phyloP scores from a whole-genome alignment of 1,139 yeast species.

The Taphrina pruni region DNA sequence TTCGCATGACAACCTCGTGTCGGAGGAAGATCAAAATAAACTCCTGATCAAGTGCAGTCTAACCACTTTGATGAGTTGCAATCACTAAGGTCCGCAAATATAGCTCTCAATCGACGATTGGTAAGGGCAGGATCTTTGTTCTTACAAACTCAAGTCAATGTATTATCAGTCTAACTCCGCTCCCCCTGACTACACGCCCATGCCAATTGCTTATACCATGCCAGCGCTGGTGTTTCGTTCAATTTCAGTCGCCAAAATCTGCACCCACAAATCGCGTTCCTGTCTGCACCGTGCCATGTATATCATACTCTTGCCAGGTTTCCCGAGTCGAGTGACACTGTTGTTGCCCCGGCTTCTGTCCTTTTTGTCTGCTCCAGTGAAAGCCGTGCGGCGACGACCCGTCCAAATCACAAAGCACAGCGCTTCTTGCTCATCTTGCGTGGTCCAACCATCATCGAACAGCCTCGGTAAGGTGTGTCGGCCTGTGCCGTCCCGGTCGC shows the following conservation, averaged over 20 bases:
- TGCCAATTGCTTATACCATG: not conserved
- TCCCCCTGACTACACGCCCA: not conserved
- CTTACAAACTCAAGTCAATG: too few species aligned
- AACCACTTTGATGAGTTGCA: too few species aligned
- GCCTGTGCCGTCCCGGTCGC: conserved; percentile 55
- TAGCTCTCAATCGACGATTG: too few species aligned
- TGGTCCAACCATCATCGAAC: conserved; percentile 82
- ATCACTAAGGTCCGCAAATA: too few species aligned
- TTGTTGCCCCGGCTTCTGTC: conserved; percentile 22
- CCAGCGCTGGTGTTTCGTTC: conserved; percentile 57
- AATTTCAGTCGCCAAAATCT: conserved; percentile 65
- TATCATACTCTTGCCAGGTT: conserved; percentile 69
- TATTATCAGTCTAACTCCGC: too few species aligned
- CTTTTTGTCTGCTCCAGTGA: conserved; percentile 35
- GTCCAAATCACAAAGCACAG: conserved; percentile 86
- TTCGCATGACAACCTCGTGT: too few species aligned
- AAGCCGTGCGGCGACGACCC: conserved; percentile 60
- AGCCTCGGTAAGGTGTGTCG: conserved; percentile 64
- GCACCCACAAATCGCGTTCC: conserved; percentile 85
- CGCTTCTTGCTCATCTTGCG: conserved; percentile 72
- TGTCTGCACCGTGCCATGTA: conserved; percentile 82
- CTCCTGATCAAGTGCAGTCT: too few species aligned
- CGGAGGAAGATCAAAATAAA: too few species aligned
- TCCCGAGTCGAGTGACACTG: conserved; percentile 62
- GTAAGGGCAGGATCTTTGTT: too few species aligned